Conservation (phyloP, 2,329 filamentous ascomycete species). For the Verticillium tricorpus region DNA sequence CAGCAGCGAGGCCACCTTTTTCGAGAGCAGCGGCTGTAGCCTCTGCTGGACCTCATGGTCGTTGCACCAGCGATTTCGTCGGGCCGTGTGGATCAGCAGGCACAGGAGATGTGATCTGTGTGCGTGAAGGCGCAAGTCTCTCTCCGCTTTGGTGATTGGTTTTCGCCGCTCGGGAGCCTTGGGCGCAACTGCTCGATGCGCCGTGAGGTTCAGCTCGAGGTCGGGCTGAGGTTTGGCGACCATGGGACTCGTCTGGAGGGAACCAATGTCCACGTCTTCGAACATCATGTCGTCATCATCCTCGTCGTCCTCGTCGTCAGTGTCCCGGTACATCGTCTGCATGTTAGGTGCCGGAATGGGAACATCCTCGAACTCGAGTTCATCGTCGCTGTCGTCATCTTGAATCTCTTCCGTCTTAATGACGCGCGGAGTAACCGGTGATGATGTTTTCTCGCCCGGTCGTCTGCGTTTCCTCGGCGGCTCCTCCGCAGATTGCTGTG, state of each 20-base stretch:
- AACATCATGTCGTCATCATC: constrained; percentile 36
- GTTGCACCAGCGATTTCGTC: constrained; percentile 88
- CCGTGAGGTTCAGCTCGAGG: constrained; percentile 49
- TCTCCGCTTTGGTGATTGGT: constrained; percentile 50
- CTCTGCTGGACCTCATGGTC: constrained; percentile 61
- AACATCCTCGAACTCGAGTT: constrained; percentile 47
- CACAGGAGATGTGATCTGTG: constrained; percentile 86
- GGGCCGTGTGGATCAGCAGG: constrained; percentile 70
- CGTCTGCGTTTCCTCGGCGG: constrained; percentile 37
- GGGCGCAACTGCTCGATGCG: constrained; percentile 27
- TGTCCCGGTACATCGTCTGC: constrained; percentile 47
- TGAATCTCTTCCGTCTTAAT: constrained; percentile 15
- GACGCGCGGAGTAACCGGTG: neutral
- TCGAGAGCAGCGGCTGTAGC: constrained; percentile 61
- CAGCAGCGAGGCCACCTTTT: constrained; percentile 62
- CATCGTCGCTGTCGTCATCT: constrained; percentile 30
- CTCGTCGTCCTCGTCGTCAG: constrained; percentile 37
- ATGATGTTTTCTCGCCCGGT: constrained; percentile 15
- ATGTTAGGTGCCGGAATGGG: constrained; percentile 40
- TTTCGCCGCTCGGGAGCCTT: constrained; percentile 39
- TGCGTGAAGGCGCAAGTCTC: constrained; percentile 59
- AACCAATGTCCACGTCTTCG: constrained; percentile 43
- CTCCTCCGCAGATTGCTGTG: constrained; percentile 26
- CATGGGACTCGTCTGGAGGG: constrained; percentile 16
- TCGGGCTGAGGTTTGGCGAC: constrained; percentile 24